Base-by-base conservation (phyloP, 345 rosid genomes). In the Crucihimalaya himalaica region DNA sequence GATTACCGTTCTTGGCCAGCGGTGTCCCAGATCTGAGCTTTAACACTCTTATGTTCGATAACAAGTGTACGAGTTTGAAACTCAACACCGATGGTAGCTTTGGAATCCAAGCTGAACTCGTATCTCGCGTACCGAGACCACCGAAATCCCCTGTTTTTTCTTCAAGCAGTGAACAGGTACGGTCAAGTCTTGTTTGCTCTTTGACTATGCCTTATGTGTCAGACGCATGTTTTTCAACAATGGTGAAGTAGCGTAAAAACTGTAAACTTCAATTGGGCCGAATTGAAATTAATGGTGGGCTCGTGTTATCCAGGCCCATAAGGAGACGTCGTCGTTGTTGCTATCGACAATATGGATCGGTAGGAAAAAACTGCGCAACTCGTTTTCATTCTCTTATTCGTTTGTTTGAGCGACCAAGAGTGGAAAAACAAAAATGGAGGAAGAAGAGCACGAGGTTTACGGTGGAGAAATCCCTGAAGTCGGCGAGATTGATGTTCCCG, bases 1-100 rank as follows among this genome's bases (percentile, higher is more conserved):
- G 5, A 67, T 37, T 52, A 87, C 92, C 92, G 79, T 80, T 92
- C 97, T 81, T 92, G 97, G 5, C 97, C 97, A 28, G 97, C 97
- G 50, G 97, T 92, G 68, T 92, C 97, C 97, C 97, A 92, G 96
- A 92, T 89, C 96, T 92, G 97, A 55, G 96, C 97, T 79, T 92
- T 89, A 37, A 92, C 87, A 63, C 88, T 87, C 83, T 92, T 89
- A 16, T 91, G 94, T 27, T 88, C 82, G 37, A 92, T 87, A 6
- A 85, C 85, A 37, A 89, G 70, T 15, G 89, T 87, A 43, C 89
- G 84, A 28, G 97, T 92, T 78, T 92, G 97, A 74, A 92, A 92
- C 85, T 92, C 97, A 25, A 89, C 97, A 45, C 97, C 96, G 75
- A 89, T 92, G n/a, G 97, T 92, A 34, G 96, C 90, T 77, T 92